A percentile compares a stretch with the other conserved stretches of the same genome.
phyloP scores from a whole-genome alignment of 208 protist species.

The Wallacemonas sp. region DNA sequence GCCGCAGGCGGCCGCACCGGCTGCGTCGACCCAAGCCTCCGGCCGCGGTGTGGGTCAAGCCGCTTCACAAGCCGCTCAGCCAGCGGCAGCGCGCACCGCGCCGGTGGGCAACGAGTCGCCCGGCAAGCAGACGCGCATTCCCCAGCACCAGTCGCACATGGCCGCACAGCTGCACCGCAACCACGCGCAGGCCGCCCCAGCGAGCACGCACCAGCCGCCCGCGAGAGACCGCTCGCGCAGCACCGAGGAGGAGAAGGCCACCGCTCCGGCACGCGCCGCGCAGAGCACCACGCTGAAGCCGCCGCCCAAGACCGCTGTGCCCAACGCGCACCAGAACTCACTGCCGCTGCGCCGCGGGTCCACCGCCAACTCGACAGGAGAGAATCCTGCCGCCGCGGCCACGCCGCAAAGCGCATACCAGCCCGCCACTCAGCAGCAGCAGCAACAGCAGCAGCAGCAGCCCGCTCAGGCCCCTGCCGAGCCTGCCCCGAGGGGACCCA shows the following conservation, averaged over 20 bases:
- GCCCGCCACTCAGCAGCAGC: neutral
- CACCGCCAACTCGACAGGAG: neutral
- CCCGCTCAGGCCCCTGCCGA: slow-evolving; percentile 13
- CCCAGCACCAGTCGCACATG: slow-evolving; percentile 16
- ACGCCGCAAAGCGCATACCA: slow-evolving; percentile 5
- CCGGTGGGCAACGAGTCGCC: slow-evolving; percentile 9
- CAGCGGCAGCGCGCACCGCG: slow-evolving; percentile 1
- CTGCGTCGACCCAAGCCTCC: neutral
- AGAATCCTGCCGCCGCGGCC: slow-evolving; percentile 23
- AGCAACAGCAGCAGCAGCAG: slow-evolving; percentile 15
- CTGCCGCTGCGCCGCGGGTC: slow-evolving; percentile 1
- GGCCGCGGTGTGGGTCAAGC: no score
- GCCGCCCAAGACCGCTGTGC: neutral
- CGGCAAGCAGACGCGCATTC: slow-evolving; percentile 17
- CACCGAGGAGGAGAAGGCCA: slow-evolving; percentile 12
- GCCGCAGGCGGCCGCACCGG: neutral
- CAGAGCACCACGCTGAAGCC: neutral
- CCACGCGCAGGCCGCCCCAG: neutral
- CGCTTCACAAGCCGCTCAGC: no score
- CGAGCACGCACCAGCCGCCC: neutral
- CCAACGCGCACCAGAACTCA: neutral
- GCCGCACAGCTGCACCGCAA: slow-evolving; percentile 13
- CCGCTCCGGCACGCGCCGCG: slow-evolving; percentile 2
- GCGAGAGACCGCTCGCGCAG: slow-evolving; percentile 6
- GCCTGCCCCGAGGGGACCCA: no score